These are phyloP conservation scores for Alternaria sp. DNA, from an alignment of 2,329 filamentous ascomycete species.

Conservation along the genomic window DNA sequence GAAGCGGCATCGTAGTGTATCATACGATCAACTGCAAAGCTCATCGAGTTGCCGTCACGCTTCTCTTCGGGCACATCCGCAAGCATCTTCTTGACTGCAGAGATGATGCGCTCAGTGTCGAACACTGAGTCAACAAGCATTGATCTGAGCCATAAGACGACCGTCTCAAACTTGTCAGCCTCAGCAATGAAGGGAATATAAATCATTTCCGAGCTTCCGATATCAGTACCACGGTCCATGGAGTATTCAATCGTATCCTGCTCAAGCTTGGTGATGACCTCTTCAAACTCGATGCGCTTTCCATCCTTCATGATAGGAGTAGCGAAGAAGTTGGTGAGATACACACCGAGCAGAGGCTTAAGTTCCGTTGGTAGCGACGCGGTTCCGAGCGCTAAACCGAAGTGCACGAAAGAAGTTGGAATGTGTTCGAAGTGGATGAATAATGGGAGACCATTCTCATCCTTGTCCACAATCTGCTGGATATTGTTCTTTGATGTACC, in stretches of 20 bases:
- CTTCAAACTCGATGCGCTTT: constrained; percentile 82
- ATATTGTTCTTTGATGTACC: constrained; percentile 73
- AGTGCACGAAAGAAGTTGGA: constrained; percentile 88
- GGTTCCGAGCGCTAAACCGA: constrained; percentile 83
- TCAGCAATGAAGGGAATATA: constrained; percentile 87
- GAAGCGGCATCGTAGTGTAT: constrained; percentile 82
- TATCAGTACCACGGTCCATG: constrained; percentile 71
- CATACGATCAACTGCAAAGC: constrained; percentile 72
- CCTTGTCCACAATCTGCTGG: constrained; percentile 78
- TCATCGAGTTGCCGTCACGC: constrained; percentile 79
- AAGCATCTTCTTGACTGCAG: constrained; percentile 79
- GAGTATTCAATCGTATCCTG: constrained; percentile 87
- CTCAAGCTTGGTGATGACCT: constrained; percentile 91
- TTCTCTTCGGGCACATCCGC: constrained; percentile 93
- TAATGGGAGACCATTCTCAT: constrained; percentile 71
- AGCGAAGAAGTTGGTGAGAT: constrained; percentile 93
- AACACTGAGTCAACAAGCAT: constrained; percentile 91
- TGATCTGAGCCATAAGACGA: constrained; percentile 84
- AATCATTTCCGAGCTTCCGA: constrained; percentile 84
- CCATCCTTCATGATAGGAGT: constrained; percentile 83
- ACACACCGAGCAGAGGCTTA: constrained; percentile 84
- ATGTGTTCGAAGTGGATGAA: constrained; percentile 99
- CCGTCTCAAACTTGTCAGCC: constrained; percentile 82
- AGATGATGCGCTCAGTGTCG: constrained; percentile 71
- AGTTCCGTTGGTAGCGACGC: constrained; percentile 79